Conservation (phyloP, 148 eudicot species). For the Rheum nobile region DNA sequence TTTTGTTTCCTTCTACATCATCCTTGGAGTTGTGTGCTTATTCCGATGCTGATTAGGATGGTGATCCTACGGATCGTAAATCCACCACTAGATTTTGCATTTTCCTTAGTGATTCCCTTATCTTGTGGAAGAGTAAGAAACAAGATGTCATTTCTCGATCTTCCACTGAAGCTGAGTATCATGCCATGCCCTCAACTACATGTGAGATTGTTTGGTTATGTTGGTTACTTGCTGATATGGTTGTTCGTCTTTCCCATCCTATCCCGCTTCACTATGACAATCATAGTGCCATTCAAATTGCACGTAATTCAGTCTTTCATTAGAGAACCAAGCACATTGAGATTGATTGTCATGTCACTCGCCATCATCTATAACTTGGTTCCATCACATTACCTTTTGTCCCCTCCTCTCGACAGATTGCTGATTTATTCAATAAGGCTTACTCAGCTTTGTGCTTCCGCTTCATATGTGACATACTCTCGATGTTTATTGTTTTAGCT, state of each 20-base stretch:
- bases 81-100: background rate
- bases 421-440: background rate
- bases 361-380: background rate
- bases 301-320: background rate
- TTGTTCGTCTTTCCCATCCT: background rate
- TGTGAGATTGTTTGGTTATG: too few species aligned
- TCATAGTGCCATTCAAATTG: background rate
- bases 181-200: conserved; percentile 1
- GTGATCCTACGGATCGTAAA: conserved; percentile 8
- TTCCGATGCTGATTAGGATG: conserved; percentile 1
- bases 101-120: background rate
- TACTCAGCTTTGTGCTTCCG: background rate
- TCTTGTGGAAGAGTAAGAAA: background rate
- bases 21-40: background rate
- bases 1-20: background rate
- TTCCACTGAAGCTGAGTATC: background rate
- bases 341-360: too few species aligned
- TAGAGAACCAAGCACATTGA: too few species aligned
- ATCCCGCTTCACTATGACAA: conserved; percentile 5
- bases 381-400: background rate
- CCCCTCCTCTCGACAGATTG: background rate
- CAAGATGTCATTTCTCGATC: too few species aligned
- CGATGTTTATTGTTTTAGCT: background rate
- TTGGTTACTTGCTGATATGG: background rate
- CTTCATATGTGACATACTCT: background rate